These are phyloP conservation scores for Penicillium sp. DNA, from an alignment of 2,329 filamentous ascomycete species.

Conservation along the genomic window DNA sequence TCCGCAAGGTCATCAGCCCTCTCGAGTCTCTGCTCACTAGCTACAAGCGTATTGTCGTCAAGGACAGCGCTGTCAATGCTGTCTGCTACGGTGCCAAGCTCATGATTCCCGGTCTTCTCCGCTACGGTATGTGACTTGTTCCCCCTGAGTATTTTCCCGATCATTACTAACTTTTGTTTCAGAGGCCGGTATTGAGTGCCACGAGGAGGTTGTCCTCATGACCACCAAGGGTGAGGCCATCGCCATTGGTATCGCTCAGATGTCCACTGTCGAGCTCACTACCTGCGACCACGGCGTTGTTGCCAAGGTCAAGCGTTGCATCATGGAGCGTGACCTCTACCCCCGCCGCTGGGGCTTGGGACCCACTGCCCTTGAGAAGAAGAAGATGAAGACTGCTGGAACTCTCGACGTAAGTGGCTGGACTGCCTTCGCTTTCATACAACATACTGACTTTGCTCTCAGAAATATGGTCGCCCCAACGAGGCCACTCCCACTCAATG, in stretches of 20 bases:
- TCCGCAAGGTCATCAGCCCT: conserved; percentile 86
- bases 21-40: conserved; percentile 86
- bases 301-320: conserved; percentile 98
- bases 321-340: conserved; percentile 99
- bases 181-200: conserved; percentile 87
- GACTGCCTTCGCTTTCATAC: neutral
- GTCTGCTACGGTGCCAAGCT: conserved; percentile 98
- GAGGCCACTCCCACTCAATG: conserved; percentile 91
- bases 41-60: conserved; percentile 97
- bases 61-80: conserved; percentile 93
- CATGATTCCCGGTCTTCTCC: conserved; percentile 93
- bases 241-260: conserved; percentile 91
- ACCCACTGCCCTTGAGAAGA: conserved; percentile 91
- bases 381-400: conserved; percentile 98
- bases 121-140: conserved; percentile 65
- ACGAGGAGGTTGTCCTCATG: conserved; percentile 97
- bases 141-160: neutral
- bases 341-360: conserved; percentile 95
- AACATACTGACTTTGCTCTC: neutral
- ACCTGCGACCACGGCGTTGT: conserved; percentile 97
- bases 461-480: conserved; percentile 87
- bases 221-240: conserved; percentile 99
- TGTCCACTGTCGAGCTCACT: conserved; percentile 96
- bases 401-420: conserved; percentile 67
- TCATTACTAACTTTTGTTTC: conserved; percentile 19